A percentile compares a stretch with the other conserved stretches of the same genome.
These are phyloP conservation scores for Stylonectria norvegica DNA, from an alignment of 2,329 filamentous ascomycete species.

Conservation along the genomic window DNA sequence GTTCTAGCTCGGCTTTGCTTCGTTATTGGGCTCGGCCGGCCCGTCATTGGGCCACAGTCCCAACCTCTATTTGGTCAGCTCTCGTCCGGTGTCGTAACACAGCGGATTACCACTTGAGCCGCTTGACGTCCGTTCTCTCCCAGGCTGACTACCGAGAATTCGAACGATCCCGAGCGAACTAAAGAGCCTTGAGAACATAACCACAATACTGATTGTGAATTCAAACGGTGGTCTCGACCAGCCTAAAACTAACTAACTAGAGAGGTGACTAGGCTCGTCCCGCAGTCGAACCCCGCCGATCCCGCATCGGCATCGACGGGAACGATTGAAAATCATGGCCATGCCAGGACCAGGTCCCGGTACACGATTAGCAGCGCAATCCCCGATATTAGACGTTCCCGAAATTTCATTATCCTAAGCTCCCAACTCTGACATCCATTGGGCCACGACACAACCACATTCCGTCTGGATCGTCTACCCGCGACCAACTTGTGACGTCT, in stretches of 20 bases:
- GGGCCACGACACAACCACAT: constrained; percentile 11
- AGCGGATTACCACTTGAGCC: constrained; percentile 13
- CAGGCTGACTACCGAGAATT: neutral
- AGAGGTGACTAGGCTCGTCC: constrained; percentile 26
- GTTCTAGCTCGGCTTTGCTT: constrained; percentile 10
- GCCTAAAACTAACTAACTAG: constrained; percentile 5
- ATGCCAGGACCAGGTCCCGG: constrained; percentile 10
- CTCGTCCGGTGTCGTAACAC: constrained; percentile 12
- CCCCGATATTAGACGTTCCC: constrained; percentile 5
- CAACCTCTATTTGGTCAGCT: constrained; percentile 7
- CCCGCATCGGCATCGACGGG: constrained; percentile 16
- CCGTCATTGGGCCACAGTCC: constrained; percentile 9
- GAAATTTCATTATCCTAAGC: constrained; percentile 6
- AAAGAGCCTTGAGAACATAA: constrained; percentile 3
- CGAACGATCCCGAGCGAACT: constrained; percentile 1
- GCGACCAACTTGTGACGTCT: constrained; percentile 8
- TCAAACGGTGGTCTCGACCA: neutral
- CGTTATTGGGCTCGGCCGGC: constrained; percentile 11
- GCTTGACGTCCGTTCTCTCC: constrained; percentile 6
- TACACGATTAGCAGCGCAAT: constrained; percentile 4
- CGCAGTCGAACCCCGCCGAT: constrained; percentile 24
- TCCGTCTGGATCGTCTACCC: constrained; percentile 10
- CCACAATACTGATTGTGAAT: constrained; percentile 4
- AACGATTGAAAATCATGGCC: constrained; percentile 17
- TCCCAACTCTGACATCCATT: constrained; percentile 12